A percentile compares a stretch with the other conserved stretches of the same genome.
These are phyloP conservation scores for Euphorbia pulcherrima DNA, from an alignment of 345 rosid genomes.

Conservation along the genomic window DNA sequence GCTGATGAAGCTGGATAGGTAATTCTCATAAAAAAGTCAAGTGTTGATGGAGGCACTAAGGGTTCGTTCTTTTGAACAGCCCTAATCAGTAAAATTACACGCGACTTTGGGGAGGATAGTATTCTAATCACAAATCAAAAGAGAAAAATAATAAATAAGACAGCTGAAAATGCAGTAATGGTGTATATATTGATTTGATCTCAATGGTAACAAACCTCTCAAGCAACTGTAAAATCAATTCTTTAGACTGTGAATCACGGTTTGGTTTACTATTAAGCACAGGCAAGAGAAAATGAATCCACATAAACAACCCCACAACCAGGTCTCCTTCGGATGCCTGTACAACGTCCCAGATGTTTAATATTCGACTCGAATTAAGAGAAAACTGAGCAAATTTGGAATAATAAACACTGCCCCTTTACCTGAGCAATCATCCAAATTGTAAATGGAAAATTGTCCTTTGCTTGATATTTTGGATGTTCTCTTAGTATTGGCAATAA, in stretches of 20 bases:
- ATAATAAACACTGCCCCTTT: not conserved
- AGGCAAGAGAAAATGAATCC: conserved; percentile 17
- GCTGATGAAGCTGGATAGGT: conserved; percentile 12
- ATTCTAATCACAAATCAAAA: conserved; percentile 2
- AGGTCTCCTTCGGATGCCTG: conserved; percentile 15
- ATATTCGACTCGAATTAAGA: not conserved
- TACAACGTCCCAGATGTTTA: conserved; percentile 1
- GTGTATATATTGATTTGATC: not conserved
- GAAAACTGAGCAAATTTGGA: not conserved
- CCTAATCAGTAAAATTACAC: conserved; percentile 5
- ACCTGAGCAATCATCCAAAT: conserved; percentile 19
- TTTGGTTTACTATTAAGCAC: conserved; percentile 8
- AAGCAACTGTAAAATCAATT: conserved; percentile 14
- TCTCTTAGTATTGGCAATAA: conserved; percentile 11
- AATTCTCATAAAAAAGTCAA: conserved; percentile 14
- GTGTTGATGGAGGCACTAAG: conserved; percentile 11
- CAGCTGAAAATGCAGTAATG: not conserved
- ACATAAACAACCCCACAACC: conserved; percentile 16
- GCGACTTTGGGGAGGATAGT: conserved; percentile 13
- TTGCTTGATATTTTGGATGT: conserved; percentile 16
- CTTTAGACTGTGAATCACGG: conserved; percentile 8
- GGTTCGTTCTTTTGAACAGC: conserved; percentile 16
- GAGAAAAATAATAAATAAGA: not conserved
- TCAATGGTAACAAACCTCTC: conserved; percentile 8
- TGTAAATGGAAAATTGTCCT: conserved; percentile 14